phyloP scores from a whole-genome alignment of 176 grass and related monocot species.

The Cymbopogon citratus region DNA sequence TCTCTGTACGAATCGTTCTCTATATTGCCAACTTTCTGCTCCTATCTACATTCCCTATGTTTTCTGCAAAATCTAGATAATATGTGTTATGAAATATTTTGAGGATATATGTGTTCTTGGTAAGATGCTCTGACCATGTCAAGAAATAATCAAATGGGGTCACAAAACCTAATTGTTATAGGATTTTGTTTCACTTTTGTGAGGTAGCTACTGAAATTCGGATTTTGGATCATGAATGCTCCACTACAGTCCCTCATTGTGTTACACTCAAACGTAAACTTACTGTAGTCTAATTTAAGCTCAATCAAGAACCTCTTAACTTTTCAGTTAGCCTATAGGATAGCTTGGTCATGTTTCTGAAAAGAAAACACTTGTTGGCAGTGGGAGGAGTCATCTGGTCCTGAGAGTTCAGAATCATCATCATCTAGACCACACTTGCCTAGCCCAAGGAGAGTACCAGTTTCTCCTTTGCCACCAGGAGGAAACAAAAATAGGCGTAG shows the following conservation, averaged over 20 bases:
- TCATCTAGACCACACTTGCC: slow-evolving; percentile 31
- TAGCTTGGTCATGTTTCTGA: slow-evolving; percentile 10
- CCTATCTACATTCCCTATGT: background rate
- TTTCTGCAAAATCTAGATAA: slow-evolving; percentile 2
- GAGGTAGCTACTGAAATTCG: too few species aligned
- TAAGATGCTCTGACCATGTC: too few species aligned
- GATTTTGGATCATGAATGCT: too few species aligned
- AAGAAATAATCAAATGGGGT: too few species aligned
- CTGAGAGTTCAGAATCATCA: slow-evolving; percentile 17
- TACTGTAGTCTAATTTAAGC: background rate
- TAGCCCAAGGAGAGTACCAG: slow-evolving; percentile 30
- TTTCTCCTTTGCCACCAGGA: slow-evolving; percentile 43
- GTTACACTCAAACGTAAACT: background rate
- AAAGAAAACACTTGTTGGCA: slow-evolving; percentile 28
- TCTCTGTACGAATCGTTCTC: background rate
- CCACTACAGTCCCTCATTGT: background rate
- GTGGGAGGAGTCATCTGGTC: slow-evolving; percentile 47
- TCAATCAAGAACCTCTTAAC: background rate
- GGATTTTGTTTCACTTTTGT: too few species aligned
- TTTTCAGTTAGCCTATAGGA: slow-evolving; percentile 10
- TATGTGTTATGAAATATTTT: too few species aligned
- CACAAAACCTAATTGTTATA: too few species aligned
- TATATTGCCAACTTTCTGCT: background rate
- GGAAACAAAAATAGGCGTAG: slow-evolving; percentile 50
- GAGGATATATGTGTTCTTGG: too few species aligned